Evolutionary conservation across 1,284 basidiomycete species (phyloP), one percentile per base, ranked within the genome.

Genomic region (Naganishia liquefaciens): DNA sequence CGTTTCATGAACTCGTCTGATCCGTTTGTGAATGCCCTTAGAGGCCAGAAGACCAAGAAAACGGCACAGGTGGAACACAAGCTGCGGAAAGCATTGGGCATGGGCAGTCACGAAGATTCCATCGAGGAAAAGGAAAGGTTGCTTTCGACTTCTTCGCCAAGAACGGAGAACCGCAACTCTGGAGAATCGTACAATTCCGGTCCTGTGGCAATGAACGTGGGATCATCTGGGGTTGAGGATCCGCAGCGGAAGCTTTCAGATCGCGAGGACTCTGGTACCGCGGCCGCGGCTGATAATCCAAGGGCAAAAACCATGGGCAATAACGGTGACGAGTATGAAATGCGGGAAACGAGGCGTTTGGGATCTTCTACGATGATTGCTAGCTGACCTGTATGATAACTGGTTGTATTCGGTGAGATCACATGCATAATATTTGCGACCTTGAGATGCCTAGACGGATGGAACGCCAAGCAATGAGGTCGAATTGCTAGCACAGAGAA

Each of bases 11-110:
- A 13, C 21, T 2, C 40, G 23, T 15, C 44, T 44, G 33, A 40
- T 25, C 30, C 25, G 23, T 43, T 37, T 58, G 37, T 42, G 25
- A 13, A 23, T 28, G 7, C 44, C 11, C 11, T n/a, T 39, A 68
- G 68, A 27, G 86, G 88, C 1, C 82, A 85, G 68, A 83, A 85
- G 72, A 91, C 91, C 7, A 91, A 90, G 74, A 87, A 91, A 68
- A 85, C 85, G 2, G 83, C 85, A 67, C 83, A 86, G 70, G 90
- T 94, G 17, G 84, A 87, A 73, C 82, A 87, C 63, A 83, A 86
- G 62, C 80, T 95, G 1, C 84, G 86, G 47, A 82, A 84, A 37
- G 90, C 88, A 1, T 81, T 94, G 33, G 83, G 83, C 21, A 79
- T 79, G 69, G 57, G 49, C 33, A 47, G 57, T 25, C 33, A 60